Percentiles rank a stretch among this genome's conserved stretches.
These are phyloP conservation scores for Thielaviopsis musarum DNA, from an alignment of 2,329 filamentous ascomycete genomes.

Conservation along the genomic window DNA sequence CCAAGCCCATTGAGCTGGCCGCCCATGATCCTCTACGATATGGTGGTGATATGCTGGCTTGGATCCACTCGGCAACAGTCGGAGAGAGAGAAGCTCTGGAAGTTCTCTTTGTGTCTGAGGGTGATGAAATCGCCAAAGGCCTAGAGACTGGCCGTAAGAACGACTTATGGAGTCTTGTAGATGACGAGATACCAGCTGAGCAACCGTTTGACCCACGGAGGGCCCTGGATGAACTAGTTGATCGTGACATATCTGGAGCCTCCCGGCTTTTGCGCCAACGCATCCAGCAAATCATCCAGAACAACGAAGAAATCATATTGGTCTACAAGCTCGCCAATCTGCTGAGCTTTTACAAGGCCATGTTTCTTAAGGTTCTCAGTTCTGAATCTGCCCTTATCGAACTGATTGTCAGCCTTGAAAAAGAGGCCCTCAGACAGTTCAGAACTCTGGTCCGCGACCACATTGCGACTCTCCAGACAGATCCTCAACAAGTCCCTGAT, in stretches of 20 bases:
- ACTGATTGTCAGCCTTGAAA: slow-evolving; percentile 50
- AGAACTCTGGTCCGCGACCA: slow-evolving; percentile 65
- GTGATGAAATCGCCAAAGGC: slow-evolving; percentile 62
- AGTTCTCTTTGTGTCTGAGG: slow-evolving; percentile 77
- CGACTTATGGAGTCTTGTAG: slow-evolving; percentile 63
- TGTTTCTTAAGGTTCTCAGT: slow-evolving; percentile 67
- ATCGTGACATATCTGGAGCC: slow-evolving; percentile 67
- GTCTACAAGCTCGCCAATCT: slow-evolving; percentile 85
- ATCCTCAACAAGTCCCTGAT: slow-evolving; percentile 51
- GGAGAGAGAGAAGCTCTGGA: slow-evolving; percentile 88
- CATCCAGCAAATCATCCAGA: slow-evolving; percentile 80
- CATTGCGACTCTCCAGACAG: slow-evolving; percentile 54
- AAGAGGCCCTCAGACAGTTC: slow-evolving; percentile 69
- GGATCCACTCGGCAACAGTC: slow-evolving; percentile 86
- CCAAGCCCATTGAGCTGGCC: slow-evolving; percentile 85
- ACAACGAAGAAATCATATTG: slow-evolving; percentile 75
- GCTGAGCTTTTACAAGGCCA: slow-evolving; percentile 73
- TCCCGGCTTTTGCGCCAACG: slow-evolving; percentile 73
- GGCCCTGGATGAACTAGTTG: slow-evolving; percentile 72
- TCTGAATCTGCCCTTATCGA: slow-evolving; percentile 51
- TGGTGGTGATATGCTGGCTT: slow-evolving; percentile 92
- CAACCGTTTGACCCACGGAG: slow-evolving; percentile 61
- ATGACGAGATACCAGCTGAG: slow-evolving; percentile 32
- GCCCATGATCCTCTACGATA: slow-evolving; percentile 87
- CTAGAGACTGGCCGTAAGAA: slow-evolving; percentile 65